Base-by-base conservation (phyloP, 192 early-diverging fungal genomes). In the Nowakowskiella sp. region DNA sequence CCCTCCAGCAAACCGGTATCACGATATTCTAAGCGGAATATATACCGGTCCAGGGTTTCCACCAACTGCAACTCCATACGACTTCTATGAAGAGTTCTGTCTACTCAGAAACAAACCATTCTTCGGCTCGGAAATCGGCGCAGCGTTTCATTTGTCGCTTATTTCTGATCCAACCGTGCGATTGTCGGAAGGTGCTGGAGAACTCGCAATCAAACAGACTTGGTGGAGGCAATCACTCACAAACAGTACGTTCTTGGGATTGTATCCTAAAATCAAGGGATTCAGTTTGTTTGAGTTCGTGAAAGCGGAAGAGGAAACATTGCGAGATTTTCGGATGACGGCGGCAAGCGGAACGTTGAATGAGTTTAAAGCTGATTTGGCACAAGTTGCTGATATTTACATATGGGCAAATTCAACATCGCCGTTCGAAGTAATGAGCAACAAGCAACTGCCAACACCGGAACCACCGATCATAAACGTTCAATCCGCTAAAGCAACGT, bases 191-290 rank as follows among this genome's bases (percentile, higher is more conserved):
- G 64, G 68, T 5, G 50, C 68, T 4, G 48, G 47, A 3, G 62
- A 70, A 48, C 39, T 72, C 31, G 56, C 31, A 10, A 54, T 72
- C 46, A 71, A 72, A 51, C 36, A 39, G 10, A 50, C 62, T 6
- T 72, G 31, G 29, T 70, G 68, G 68, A 23, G 55, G 2, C 66
- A 71, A 47, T 70, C 54, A 46, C 21, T 70, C 21, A 62, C 60
- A 24, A 63, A 68, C 47, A 48, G 47, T 7, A 61, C 70, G 19
- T 56, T 69, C 44, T 44, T 66, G 22, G 36, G 31, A 19, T 26
- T 25, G 3, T 70, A 51, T 52, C 70, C 70, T 1, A 47, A 27
- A 31, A 30, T 72, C 31, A 72, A 72, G 55, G 67, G 55, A 32
- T 29, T 70, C 33, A 49, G 31, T 44, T 42, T 66, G 27, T 72